Base-by-base conservation (phyloP, 176 grass and related monocot species). In the Alloteropsis semialata region DNA sequence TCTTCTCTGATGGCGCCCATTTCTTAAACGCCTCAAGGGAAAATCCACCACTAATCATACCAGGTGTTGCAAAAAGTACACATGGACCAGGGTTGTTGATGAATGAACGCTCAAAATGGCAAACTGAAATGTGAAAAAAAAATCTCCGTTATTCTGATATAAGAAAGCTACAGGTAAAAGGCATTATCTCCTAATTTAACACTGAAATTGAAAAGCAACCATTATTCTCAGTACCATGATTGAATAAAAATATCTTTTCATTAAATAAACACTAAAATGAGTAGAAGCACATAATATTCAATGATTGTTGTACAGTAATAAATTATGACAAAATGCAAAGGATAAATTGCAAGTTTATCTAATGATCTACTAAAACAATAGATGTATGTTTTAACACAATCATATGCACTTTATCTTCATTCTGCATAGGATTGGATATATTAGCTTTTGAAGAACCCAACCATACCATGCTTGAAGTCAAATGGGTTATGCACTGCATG, bases 1-100 rank as follows among this genome's bases (percentile, higher is more conserved):
- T 98, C 82, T 84, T 89, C 49, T 95, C 90, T 90, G 89, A 95
- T 75, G 96, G 91, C 17, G 96, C 96, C 96, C 96, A 98, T 75
- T 89, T 94, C 82, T 98, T 98, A 76, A 98, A 98, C 16, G 88
- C 89, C 63, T 98, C 96, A 76, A 98, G 91, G 30, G 96, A 98
- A 92, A 98, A 98, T 81, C 92, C 96, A 55, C 96, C 92, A 29
- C 79, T 87, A 72, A 98, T 93, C 96, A 98, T 98, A 87, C 96
- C 96, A 75, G 96, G 92, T 68, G 96, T 98, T 28, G 92, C 92
- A 76, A 98, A 98, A 87, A 98, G 96, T 84, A 98, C 84, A 79
- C 96, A 95, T 9, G 96, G 92, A n/a, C 89, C 96, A 72, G 92
- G 84, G 79, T 90, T 77, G 39, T 98, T 93, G 54, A 98, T 87